Conservation (phyloP, 352 stramenopile species). For the Globisporangium orthogonon region DNA sequence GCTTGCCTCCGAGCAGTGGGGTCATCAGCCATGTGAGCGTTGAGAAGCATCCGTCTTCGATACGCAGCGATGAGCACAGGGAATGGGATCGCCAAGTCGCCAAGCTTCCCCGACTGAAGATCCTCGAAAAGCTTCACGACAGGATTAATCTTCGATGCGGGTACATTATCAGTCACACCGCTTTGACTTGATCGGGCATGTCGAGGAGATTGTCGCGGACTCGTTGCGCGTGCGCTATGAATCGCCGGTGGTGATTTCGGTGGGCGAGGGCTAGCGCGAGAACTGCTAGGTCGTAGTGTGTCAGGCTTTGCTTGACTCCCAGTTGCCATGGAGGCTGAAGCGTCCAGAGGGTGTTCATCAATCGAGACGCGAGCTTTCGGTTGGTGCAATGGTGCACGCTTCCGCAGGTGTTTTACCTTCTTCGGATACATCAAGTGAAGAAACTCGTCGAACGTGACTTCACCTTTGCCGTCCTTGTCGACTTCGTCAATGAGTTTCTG, state of each 20-base stretch:
- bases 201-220: conserved; percentile 2
- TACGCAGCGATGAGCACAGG: conserved; percentile 78
- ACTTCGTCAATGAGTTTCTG: conserved; percentile 66
- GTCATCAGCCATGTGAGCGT: conserved; percentile 77
- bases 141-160: conserved; percentile 27
- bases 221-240: not conserved
- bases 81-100: conserved; percentile 67
- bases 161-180: not conserved
- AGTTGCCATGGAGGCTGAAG: too few relatives aligned
- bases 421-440: conserved; percentile 62
- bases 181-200: not conserved
- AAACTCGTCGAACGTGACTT: conserved; percentile 75
- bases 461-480: conserved; percentile 50
- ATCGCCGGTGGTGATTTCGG: not conserved
- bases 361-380: conserved; percentile 24
- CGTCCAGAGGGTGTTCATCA: not conserved
- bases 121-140: conserved; percentile 76
- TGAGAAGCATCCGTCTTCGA: conserved; percentile 69
- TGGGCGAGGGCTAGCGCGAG: not conserved
- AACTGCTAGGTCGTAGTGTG: conserved; percentile 1
- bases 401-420: conserved; percentile 26
- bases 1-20: conserved; percentile 20
- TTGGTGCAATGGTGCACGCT: conserved; percentile 33
- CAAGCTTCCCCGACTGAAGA: conserved; percentile 69
- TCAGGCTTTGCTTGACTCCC: conserved; percentile 1